phyloP scores from a whole-genome alignment of 192 early-diverging fungal genomes.

The Mortierella alpina region DNA sequence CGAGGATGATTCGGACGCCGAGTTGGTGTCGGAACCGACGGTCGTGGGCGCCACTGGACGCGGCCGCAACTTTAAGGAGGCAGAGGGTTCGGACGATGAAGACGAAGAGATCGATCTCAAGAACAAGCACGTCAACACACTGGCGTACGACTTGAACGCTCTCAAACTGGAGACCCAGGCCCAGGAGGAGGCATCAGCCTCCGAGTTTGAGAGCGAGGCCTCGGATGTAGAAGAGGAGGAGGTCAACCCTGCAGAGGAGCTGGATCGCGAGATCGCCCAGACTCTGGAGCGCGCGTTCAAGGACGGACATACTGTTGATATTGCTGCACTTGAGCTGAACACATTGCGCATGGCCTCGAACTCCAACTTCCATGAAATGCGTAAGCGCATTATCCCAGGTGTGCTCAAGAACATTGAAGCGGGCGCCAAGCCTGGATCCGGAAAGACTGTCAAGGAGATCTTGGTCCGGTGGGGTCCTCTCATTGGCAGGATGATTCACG shows the following conservation, averaged over 20 bases:
- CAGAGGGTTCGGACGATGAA: constrained; percentile 70
- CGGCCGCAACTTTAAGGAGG: constrained; percentile 54
- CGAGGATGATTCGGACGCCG: constrained; percentile 57
- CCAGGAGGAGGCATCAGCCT: constrained; percentile 52
- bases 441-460: constrained; percentile 45
- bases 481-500: constrained; percentile 73
- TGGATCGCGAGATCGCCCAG: constrained; percentile 75
- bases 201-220: constrained; percentile 59
- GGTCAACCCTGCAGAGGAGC: constrained; percentile 69
- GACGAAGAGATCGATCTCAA: constrained; percentile 65
- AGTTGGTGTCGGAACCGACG: constrained; percentile 47
- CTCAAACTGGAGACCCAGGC: constrained; percentile 44
- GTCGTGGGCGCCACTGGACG: constrained; percentile 66
- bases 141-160: constrained; percentile 63
- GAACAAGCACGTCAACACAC: constrained; percentile 60
- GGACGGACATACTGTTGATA: constrained; percentile 79
- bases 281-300: constrained; percentile 86
- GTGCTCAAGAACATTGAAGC: constrained; percentile 74
- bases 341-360: constrained; percentile 89
- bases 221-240: constrained; percentile 63
- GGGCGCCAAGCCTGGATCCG: constrained; percentile 31
- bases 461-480: constrained; percentile 78
- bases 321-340: constrained; percentile 86
- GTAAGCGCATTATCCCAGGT: constrained; percentile 76
- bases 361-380: constrained; percentile 82